phyloP scores from a whole-genome alignment of 768 basidiomycete genomes.

The Leucosporidium creatinivorum region DNA sequence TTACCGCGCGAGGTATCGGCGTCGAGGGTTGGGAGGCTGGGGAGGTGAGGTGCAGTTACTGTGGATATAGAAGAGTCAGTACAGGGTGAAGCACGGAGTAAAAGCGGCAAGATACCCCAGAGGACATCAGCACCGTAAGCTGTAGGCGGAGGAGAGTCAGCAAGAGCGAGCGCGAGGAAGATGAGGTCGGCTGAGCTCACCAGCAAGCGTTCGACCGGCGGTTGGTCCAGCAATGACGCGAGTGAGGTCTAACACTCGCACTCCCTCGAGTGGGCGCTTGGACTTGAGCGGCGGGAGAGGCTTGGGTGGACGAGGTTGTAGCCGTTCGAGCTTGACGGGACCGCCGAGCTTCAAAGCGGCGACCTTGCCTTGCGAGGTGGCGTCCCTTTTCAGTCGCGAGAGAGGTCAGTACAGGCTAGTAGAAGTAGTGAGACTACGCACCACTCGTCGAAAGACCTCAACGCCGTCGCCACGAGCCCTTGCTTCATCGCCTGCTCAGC shows the following conservation, averaged over 20 bases:
- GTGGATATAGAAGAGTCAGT: not conserved
- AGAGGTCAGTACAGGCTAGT: not conserved
- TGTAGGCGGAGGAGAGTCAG: not conserved
- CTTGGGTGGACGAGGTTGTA: not conserved
- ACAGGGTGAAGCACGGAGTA: not conserved
- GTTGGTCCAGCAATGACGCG: conserved; percentile 57
- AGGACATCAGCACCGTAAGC: not conserved
- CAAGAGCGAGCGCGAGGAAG: not conserved
- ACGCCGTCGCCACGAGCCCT: conserved; percentile 51
- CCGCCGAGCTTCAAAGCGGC: conserved; percentile 49
- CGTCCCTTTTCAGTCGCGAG: conserved; percentile 42
- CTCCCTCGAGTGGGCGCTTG: conserved; percentile 47
- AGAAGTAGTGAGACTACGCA: not conserved
- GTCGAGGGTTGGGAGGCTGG: conserved; percentile 51
- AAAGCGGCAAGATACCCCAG: not conserved
- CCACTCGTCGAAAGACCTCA: conserved; percentile 49
- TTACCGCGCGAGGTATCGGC: conserved; percentile 58
- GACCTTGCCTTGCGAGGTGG: conserved; percentile 51
- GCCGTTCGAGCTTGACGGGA: conserved; percentile 43
- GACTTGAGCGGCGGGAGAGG: conserved; percentile 14
- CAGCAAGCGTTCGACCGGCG: conserved; percentile 54
- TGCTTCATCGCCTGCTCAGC: conserved; percentile 48
- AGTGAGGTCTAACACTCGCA: conserved; percentile 56
- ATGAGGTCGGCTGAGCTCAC: conserved; percentile 38
- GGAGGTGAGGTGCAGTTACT: conserved; percentile 54